Evolutionary conservation across 371 early-diverging fungal species (phyloP).

Genomic region (Mortierella sp.): DNA sequence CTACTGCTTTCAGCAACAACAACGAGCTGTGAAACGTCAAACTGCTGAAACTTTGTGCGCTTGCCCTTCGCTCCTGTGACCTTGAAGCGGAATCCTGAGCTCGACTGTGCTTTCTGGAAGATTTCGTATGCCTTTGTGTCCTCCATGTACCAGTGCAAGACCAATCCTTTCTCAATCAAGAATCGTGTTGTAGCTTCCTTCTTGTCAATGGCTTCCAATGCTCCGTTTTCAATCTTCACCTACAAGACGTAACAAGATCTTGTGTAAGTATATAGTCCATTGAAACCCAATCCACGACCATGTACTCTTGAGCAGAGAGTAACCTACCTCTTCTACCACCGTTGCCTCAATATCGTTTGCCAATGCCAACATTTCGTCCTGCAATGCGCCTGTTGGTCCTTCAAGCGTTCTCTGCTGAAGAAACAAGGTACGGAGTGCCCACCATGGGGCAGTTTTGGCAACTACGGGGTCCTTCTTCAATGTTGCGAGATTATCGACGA

Average conservation of each 20-base stretch:
- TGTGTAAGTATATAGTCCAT: no score
- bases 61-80: conserved; percentile 91
- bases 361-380: conserved; percentile 57
- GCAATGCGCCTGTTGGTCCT: conserved; percentile 80
- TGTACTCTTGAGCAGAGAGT: no score
- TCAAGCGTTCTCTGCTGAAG: conserved; percentile 90
- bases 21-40: conserved; percentile 90
- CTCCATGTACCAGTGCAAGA: conserved; percentile 79
- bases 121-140: conserved; percentile 75
- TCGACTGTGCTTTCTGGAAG: conserved; percentile 79
- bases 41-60: conserved; percentile 93
- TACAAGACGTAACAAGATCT: background rate
- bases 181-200: conserved; percentile 59
- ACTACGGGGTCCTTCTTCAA: conserved; percentile 29
- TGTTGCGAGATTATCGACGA: conserved; percentile 60
- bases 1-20: conserved; percentile 83
- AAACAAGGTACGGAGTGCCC: conserved; percentile 79
- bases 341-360: conserved; percentile 43
- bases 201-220: conserved; percentile 61
- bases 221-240: conserved; percentile 24
- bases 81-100: conserved; percentile 83
- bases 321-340: conserved; percentile 25
- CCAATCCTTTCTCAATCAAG: conserved; percentile 80
- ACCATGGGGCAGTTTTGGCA: conserved; percentile 69
- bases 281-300: no score